Percentiles rank a stretch among this genome's conserved stretches.
phyloP scores from a whole-genome alignment of 306 rosid genomes.

The Coriaria nepalensis region DNA sequence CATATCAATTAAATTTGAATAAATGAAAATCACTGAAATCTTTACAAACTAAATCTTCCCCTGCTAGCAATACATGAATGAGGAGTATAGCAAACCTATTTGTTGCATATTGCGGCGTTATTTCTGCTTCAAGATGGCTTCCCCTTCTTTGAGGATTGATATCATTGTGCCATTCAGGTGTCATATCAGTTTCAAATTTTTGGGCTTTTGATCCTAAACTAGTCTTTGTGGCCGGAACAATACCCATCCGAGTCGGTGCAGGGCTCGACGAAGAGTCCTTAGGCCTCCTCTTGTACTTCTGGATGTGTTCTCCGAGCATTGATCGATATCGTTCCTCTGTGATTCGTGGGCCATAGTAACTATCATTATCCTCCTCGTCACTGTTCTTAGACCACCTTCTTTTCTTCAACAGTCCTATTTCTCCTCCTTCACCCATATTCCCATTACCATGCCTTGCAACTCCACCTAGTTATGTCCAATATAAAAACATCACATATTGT shows the following conservation, averaged over 20 bases:
- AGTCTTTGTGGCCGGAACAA: constrained; percentile 27
- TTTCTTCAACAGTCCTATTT: constrained; percentile 39
- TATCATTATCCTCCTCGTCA: constrained; percentile 55
- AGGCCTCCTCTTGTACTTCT: constrained; percentile 74
- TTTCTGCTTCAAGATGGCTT: constrained; percentile 38
- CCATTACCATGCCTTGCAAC: constrained; percentile 44
- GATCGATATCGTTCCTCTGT: constrained; percentile 78
- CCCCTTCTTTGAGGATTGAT: constrained; percentile 39
- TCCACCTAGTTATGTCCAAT: constrained; percentile 9
- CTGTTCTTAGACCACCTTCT: constrained; percentile 50
- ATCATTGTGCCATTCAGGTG: constrained; percentile 56
- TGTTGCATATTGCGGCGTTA: constrained; percentile 22
- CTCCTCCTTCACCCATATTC: constrained; percentile 41
- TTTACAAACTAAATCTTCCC: neutral
- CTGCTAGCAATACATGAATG: no score
- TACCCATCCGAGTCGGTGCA: constrained; percentile 31
- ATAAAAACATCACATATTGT: constrained; percentile 24
- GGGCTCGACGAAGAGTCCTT: constrained; percentile 58
- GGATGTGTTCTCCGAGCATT: constrained; percentile 92
- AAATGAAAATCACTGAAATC: neutral
- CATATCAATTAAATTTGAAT: neutral
- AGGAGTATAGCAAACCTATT: constrained; percentile 43
- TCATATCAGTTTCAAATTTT: constrained; percentile 44
- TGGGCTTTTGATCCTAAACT: constrained; percentile 38
- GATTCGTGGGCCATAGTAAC: constrained; percentile 35